Base-by-base conservation (phyloP, 495 filamentous ascomycete genomes). In the Stereocaulon alpinum region DNA sequence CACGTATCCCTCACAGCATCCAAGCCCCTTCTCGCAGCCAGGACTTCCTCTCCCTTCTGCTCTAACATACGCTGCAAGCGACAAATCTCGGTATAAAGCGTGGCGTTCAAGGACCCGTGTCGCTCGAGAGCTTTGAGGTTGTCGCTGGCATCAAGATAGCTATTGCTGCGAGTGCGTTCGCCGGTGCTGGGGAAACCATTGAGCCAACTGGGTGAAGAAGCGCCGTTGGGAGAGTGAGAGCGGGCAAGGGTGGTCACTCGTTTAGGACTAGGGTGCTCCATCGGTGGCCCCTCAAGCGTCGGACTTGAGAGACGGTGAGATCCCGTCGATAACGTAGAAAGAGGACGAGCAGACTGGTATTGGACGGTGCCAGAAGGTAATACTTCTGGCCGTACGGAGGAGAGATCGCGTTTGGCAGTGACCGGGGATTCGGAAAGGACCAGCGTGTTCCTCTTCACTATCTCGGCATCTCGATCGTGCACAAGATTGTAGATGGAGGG, bases 81-180 rank as follows among this genome's bases (percentile, higher is more conserved):
- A 44, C 72, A 70, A 17, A 80, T 76, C 59, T 76, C 75, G 0
- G 64, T 56, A 43, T 79, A 73, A 7, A 82, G 69, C 1, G 71
- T 64, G 1, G 71, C 67, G 20, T 73, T 76, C 45, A 67, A 65
- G 12, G 65, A 56, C 14, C 66, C 45, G 45, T 51, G 63, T 14
- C 52, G 65, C 32, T 56, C 53, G 49, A 69, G 53, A 15, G 30
- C 43, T 29, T 50, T 55, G 18, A 61, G 64, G 14, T 30, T 27
- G 17, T 51, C 34, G 42, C 45, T 58, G 32, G 56, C 56, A 40
- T 58, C 24, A 9, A 58, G 56, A 20, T 58, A 56, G 53, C 42
- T 41, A 30, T 50, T 56, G 44, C 47, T 49, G 20, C 48, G 55
- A 61, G 24, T 18, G 24, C 40, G 24, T 41, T 56, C 27, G 45